Evolutionary conservation across 2,329 filamentous ascomycete genomes (phyloP), one percentile per base, ranked within the genome.

Genomic region (Fusarium foetens): DNA sequence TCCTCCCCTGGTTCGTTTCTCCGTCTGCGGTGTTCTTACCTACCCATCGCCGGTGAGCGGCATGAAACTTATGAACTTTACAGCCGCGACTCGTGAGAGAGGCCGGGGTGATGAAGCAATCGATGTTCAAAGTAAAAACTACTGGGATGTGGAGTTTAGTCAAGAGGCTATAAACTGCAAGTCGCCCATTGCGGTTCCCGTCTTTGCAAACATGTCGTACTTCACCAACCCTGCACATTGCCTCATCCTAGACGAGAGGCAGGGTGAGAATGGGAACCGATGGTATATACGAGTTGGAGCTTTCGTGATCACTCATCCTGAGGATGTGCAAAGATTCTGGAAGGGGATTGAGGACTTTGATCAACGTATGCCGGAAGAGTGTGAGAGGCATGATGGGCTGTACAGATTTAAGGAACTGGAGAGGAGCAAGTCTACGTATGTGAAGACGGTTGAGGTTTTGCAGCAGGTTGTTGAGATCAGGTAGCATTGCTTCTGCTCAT

Each of bases 81-180:
- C 21, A 12, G 23, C 58, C 19, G 19, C 9, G 12, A 25, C 19
- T 4, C 3, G 7, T 6, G 23, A 33, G 3, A 16, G 14, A 2
- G 36, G 35, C 4, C 23, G 6, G 6, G 6, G 10, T 13, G 19
- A 19, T 17, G 13, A 38, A 53, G 29, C 17, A 1, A 49, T 43
- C 3, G 19, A 25, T 0, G 16, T 68, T 1, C 29, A 27, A 2
- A 71, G 54, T 3, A 64, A 31, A 16, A 68, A 58, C 29, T 68
- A 68, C 49, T 72, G 58, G 58, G 69, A 72, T n/a, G 52, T 61
- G 3, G 17, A 36, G 1, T 72, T 64, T 33, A 23, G 41, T 8
- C 33, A 68, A 58, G 59, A 71, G 19, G 63, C 69, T 6, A n/a
- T 29, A 14, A 17, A 58, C 17, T 66, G 54, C 4, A 19, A 51